Base-by-base conservation (phyloP, 139 green algal species). In the Chlorella sorokiniana region DNA sequence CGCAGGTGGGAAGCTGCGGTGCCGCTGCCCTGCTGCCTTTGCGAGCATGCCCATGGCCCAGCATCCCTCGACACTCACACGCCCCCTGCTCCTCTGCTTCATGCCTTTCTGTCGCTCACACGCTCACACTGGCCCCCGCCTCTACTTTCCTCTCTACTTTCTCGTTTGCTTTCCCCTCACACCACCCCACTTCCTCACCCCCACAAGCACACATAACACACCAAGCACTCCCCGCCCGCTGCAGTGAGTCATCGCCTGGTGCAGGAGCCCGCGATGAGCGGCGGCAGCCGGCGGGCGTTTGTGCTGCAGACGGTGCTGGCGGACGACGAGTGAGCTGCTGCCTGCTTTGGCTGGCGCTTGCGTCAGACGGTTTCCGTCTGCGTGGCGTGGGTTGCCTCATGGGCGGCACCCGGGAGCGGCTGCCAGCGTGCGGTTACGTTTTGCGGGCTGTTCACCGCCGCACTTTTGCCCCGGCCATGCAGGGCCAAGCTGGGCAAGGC, bases 291-390 rank as follows among this genome's bases (percentile, higher is more conserved):
- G 4, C 63, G 76, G 31, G 72, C 91, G 1, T 90, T 98, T 63
- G 96, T 99, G 10, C 91, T 97, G 88, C 91, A 96, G 90, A 99
- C 97, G 0, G 92, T 99, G 4, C 69, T 95, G 23, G 90, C 94
- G 0, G 97, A 99, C 78, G 97, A 99, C 83, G 85, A 95, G 85
- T 89, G 78, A 83, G 85, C 64, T 61, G 29, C 25, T 10, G 22
- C 3, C 40, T 56, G 22, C 38, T 20, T 25, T 56, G 38, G 16
- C 27, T 25, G 71, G 37, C 18, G 16, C 3, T 35, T 38, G 52
- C 11, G 27, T 56, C 51, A 33, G 7, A 38, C 3, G 29, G 1
- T 18, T 37, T 25, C 4, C 59, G 59, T 18, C 9, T 3, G 59
- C 3, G 11, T 37, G 23, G 59, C 59, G 9, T 3, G 52, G 29